A percentile compares a stretch with the other conserved stretches of the same genome.
Evolutionary conservation across 1,284 basidiomycete genomes (phyloP).

Genomic region (Trametes sp.): DNA sequence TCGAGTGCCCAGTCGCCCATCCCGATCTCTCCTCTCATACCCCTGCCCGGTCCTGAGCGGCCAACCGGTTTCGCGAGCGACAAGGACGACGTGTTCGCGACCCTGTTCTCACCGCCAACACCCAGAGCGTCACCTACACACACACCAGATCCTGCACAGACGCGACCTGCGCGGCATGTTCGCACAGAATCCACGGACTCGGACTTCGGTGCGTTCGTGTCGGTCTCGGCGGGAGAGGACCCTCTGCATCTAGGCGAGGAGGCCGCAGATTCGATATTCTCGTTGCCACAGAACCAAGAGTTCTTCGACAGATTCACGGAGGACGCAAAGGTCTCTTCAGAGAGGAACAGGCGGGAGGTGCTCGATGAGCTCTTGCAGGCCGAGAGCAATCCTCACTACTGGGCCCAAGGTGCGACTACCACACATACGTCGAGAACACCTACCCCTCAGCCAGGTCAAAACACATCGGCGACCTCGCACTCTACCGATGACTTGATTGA

Average conservation of each 20-base stretch:
- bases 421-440: slow-evolving; percentile 16
- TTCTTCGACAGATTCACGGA: slow-evolving; percentile 69
- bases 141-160: slow-evolving; percentile 17
- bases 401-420: slow-evolving; percentile 38
- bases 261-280: slow-evolving; percentile 26
- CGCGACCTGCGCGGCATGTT: slow-evolving; percentile 16
- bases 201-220: slow-evolving; percentile 75
- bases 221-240: slow-evolving; percentile 65
- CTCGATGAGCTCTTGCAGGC: slow-evolving; percentile 69
- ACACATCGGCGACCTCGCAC: neutral
- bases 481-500: slow-evolving; percentile 22
- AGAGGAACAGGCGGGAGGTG: slow-evolving; percentile 57
- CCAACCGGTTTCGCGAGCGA: slow-evolving; percentile 21
- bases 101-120: slow-evolving; percentile 53
- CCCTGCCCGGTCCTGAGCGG: slow-evolving; percentile 10
- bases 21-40: slow-evolving; percentile 22
- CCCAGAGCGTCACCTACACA: slow-evolving; percentile 48
- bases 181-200: slow-evolving; percentile 41
- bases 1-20: slow-evolving; percentile 22
- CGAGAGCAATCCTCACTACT: slow-evolving; percentile 74
- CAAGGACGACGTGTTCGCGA: slow-evolving; percentile 52
- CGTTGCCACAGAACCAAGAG: slow-evolving; percentile 41
- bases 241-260: slow-evolving; percentile 50
- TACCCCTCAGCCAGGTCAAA: slow-evolving; percentile 26
- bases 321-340: slow-evolving; percentile 59